phyloP scores from a whole-genome alignment of 2,329 filamentous ascomycete species.

The Sordariomycetes sp. region DNA sequence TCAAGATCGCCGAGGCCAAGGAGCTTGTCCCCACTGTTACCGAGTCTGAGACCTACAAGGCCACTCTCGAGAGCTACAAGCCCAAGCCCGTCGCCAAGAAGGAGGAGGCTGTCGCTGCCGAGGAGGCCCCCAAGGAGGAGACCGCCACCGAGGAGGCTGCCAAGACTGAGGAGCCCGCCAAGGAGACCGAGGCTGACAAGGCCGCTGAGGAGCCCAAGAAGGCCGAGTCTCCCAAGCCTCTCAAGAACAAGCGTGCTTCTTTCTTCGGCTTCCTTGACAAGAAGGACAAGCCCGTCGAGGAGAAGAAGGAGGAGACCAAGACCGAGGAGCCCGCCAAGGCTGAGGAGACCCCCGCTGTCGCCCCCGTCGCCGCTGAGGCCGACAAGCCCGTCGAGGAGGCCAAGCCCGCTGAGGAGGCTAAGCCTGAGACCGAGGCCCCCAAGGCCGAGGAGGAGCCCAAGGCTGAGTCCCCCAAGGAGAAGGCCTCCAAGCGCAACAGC shows the following conservation, averaged over 20 bases:
- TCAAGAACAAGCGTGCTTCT: slow-evolving; percentile 56
- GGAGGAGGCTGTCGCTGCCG: slow-evolving; percentile 27
- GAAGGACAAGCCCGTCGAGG: slow-evolving; percentile 42
- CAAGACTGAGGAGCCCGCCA: slow-evolving; percentile 17
- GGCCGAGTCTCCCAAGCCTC: slow-evolving; percentile 51
- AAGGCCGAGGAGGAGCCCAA: slow-evolving; percentile 29
- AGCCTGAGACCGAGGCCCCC: slow-evolving; percentile 21
- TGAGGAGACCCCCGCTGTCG: slow-evolving; percentile 21
- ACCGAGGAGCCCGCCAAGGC: slow-evolving; percentile 11
- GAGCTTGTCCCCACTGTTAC: slow-evolving; percentile 63
- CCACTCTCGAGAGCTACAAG: slow-evolving; percentile 63
- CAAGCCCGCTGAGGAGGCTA: slow-evolving; percentile 24
- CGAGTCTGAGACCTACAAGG: slow-evolving; percentile 82
- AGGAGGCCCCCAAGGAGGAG: slow-evolving; percentile 23
- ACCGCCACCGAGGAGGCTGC: slow-evolving; percentile 16
- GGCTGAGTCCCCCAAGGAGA: slow-evolving; percentile 33
- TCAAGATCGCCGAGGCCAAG: slow-evolving; percentile 78
- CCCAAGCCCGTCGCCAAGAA: slow-evolving; percentile 33
- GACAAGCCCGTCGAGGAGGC: slow-evolving; percentile 24
- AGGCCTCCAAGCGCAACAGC: slow-evolving; percentile 48
- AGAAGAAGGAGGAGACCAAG: slow-evolving; percentile 26
- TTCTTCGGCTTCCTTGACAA: slow-evolving; percentile 56
- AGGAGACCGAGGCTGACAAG: slow-evolving; percentile 21
- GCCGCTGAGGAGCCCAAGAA: slow-evolving; percentile 33
- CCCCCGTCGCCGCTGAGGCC: slow-evolving; percentile 22